Evolutionary conservation across 2,329 filamentous ascomycete genomes (phyloP), one percentile per base, ranked within the genome.

Genomic region (Phaeomoniella chlamydospora): DNA sequence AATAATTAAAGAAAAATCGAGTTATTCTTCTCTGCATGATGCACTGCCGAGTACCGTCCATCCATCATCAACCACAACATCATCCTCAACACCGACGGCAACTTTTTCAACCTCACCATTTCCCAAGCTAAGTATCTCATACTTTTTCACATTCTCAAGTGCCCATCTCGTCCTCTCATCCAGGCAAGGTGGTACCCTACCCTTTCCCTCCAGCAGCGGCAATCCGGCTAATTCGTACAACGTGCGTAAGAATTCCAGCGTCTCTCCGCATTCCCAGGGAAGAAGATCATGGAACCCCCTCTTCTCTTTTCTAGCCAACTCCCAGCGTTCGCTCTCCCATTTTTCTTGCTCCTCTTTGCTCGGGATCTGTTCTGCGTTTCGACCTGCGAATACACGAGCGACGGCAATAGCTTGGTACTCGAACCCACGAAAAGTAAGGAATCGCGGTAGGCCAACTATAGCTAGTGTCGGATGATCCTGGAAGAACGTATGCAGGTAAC

Each of bases 351-450:
- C 68, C 10, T 57, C 54, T 0, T 55, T 15, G 0, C 63, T 43
- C 0, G 75, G 76, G 2, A 78, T 52, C 3, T 39, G 31, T 1
- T 16, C 33, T 1, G 44, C 53, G 0, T 64, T 65, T 2, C 70
- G 59, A 0, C 71, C 71, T 0, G 74, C 67, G 0, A 79, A 58
- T 2, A 76, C 52, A 0, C 74, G 59, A 1, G 75, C 74, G 0
- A 68, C 71, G 2, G 72, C 61, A 0, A 79, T 74, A 4, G 74
- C 73, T 46, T 80, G 75, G 71, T 72, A 79, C 53, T 80, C 76
- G 37, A 77, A 79, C 18, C 79, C 65, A 48, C 75, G 77, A 56
- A 81, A 80, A 0, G 76, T 80, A 17, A 81, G 34, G 10, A 41
- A 39, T 15, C 44, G 41, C 6, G 44, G 45, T 15, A 47, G 16